phyloP scores from a whole-genome alignment of 305 asterid genomes.

The Fraxinus sp. region DNA sequence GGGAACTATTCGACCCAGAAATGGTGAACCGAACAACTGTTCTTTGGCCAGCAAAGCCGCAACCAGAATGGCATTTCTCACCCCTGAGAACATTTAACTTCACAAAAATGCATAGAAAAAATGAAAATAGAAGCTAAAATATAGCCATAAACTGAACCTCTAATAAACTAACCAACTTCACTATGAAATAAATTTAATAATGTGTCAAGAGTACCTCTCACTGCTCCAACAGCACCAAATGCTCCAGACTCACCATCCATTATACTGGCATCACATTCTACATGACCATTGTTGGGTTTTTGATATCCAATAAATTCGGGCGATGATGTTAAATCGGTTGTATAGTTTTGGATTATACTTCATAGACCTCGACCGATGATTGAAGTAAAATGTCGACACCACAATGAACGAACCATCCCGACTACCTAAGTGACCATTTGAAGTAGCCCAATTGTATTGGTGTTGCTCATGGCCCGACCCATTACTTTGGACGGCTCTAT shows the following conservation, averaged over 20 bases:
- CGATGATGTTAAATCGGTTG: too few relatives aligned
- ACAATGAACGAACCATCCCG: too few relatives aligned
- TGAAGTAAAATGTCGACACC: too few relatives aligned
- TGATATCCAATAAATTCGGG: too few relatives aligned
- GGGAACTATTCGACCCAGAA: constrained; percentile 86
- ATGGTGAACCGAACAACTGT: constrained; percentile 69
- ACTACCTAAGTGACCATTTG: too few relatives aligned
- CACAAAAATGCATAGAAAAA: constrained; percentile 45
- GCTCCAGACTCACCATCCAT: constrained; percentile 89
- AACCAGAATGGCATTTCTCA: constrained; percentile 76
- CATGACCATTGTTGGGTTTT: too few relatives aligned
- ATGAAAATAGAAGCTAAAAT: constrained; percentile 32
- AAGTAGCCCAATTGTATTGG: too few relatives aligned
- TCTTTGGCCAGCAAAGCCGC: constrained; percentile 85
- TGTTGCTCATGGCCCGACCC: too few relatives aligned
- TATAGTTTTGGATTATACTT: too few relatives aligned
- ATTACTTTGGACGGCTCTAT: too few relatives aligned
- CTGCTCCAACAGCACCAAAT: constrained; percentile 95
- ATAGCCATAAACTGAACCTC: background rate
- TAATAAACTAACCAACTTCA: background rate
- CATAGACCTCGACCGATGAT: too few relatives aligned
- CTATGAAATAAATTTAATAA: background rate
- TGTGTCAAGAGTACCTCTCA: constrained; percentile 53
- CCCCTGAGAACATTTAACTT: constrained; percentile 82
- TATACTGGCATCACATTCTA: constrained; percentile 89